Evolutionary conservation across 2,329 filamentous ascomycete species (phyloP).

Genomic region (Monilinia polystroma): DNA sequence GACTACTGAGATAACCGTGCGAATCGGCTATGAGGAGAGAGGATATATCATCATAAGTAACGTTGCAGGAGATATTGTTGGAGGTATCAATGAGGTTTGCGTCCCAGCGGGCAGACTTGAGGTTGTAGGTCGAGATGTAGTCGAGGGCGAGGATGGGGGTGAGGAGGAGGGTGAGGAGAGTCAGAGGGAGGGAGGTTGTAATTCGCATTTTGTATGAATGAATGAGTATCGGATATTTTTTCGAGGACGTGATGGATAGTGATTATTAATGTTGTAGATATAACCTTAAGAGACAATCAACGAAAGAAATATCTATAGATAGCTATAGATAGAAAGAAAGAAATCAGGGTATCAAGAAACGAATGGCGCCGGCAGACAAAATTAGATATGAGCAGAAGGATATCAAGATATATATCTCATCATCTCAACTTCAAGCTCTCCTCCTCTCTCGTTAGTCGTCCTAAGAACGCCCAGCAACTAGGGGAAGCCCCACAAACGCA

Average conservation of each 20-base stretch:
- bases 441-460: neutral
- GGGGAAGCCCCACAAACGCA: neutral
- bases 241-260: neutral
- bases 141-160: conserved; percentile 5
- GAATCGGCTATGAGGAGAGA: neutral
- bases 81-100: neutral
- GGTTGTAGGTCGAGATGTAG: conserved; percentile 15
- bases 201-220: conserved; percentile 1
- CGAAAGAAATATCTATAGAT: neutral
- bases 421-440: neutral
- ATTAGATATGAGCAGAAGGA: neutral
- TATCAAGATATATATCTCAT: conserved; percentile 8
- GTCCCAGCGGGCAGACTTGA: conserved; percentile 2
- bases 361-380: neutral
- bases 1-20: neutral
- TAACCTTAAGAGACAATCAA: no score
- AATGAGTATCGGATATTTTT: neutral
- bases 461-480: neutral
- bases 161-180: neutral
- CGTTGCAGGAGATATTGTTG: conserved; percentile 9
- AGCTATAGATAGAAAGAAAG: no score
- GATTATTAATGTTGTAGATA: neutral
- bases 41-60: neutral
- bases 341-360: neutral
- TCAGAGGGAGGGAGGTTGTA: neutral